Evolutionary conservation across 805 yeast genomes (phyloP).

Genomic region (Dipodascus albidus): DNA sequence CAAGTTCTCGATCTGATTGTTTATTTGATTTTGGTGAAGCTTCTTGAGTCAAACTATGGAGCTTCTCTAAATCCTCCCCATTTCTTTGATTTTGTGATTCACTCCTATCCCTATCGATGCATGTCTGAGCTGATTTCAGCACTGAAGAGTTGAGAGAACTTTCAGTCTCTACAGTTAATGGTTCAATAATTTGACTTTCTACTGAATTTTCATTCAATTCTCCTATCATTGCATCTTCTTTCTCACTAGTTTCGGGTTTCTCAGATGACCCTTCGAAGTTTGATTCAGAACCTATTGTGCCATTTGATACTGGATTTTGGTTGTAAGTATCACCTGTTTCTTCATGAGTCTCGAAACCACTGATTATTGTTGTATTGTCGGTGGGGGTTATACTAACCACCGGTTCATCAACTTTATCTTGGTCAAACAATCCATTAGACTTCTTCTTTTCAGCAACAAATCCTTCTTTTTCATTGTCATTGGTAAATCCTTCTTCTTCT

Average conservation of each 20-base stretch:
- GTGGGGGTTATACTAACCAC: too few relatives aligned
- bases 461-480: not conserved
- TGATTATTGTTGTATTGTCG: too few relatives aligned
- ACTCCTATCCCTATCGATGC: too few relatives aligned
- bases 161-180: not conserved
- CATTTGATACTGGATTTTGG: too few relatives aligned
- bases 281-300: not conserved
- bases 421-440: not conserved
- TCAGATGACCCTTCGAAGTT: not conserved
- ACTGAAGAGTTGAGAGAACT: too few relatives aligned
- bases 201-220: too few relatives aligned
- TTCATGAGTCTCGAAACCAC: too few relatives aligned
- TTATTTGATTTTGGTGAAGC: not conserved
- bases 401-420: not conserved
- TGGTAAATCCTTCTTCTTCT: conserved; percentile 4
- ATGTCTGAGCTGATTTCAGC: not conserved
- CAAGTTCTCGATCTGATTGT: not conserved
- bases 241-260: not conserved
- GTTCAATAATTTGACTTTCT: too few relatives aligned
- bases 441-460: not conserved
- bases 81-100: too few relatives aligned
- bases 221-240: too few relatives aligned
- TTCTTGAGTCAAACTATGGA: not conserved
- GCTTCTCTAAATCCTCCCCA: not conserved
- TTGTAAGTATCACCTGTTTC: too few relatives aligned